A percentile compares a stretch with the other conserved stretches of the same genome.
Conservation (phyloP, 2,329 filamentous ascomycete genomes). For the Arthrobotrys pseudoclavata region DNA sequence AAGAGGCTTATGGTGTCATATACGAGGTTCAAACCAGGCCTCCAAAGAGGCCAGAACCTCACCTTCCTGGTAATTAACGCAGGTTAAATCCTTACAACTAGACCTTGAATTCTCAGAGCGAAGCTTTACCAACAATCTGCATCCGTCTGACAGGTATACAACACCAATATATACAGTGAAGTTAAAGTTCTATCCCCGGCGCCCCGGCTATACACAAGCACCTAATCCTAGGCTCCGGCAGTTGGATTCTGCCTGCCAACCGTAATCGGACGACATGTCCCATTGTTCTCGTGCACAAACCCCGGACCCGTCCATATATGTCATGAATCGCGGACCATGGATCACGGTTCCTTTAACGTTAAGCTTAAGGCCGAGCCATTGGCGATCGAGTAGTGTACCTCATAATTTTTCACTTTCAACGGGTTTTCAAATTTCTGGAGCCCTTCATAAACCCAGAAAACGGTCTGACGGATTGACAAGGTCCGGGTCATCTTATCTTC, state of each 20-base stretch:
- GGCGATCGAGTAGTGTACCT: conserved; percentile 7
- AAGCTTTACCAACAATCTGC: background rate
- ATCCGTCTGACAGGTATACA: background rate
- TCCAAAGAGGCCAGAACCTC: background rate
- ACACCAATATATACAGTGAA: background rate
- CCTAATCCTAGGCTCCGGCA: conserved; percentile 17
- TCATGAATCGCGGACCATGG: conserved; percentile 13
- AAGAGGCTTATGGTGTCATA: background rate
- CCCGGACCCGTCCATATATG: background rate
- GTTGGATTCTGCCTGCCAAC: conserved; percentile 18
- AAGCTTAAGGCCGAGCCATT: background rate
- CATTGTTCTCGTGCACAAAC: background rate
- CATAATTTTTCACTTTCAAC: background rate
- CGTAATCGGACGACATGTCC: background rate
- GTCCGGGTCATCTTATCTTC: background rate
- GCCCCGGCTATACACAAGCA: conserved; percentile 8
- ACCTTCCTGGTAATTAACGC: conserved; percentile 21
- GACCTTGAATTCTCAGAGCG: background rate
- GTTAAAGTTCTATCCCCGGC: background rate
- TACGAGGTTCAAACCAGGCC: conserved; percentile 7
- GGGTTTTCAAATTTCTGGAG: background rate
- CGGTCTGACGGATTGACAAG: background rate
- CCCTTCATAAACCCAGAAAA: background rate
- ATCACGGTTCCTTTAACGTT: background rate
- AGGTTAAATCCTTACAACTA: conserved; percentile 5